Base-by-base conservation (phyloP, 306 rosid genomes). In the Ochetophila trinervis region DNA sequence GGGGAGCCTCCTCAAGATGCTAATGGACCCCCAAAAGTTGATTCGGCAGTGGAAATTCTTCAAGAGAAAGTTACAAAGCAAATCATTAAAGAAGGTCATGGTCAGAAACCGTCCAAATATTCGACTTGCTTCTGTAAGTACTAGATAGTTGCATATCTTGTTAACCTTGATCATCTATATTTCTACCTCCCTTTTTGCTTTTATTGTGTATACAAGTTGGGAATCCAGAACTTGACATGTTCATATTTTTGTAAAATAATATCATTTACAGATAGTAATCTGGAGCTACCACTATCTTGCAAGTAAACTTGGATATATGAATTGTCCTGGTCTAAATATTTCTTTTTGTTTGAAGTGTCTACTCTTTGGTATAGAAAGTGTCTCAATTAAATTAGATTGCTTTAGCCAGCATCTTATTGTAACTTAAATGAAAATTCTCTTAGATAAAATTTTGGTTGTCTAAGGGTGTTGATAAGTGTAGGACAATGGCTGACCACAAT, bases 61-160 rank as follows among this genome's bases (percentile, higher is more conserved):
- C 95, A 84, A 5, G 96, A 89, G 70, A 89, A 86, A 76, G 98
- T 93, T 57, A 74, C 83, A 5, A 89, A 93, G 69, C 97, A 89
- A 80, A 75, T 87, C 12, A 83, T 89, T 20, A 86, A 89, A 87
- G 96, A 89, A 77, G 98, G 94, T 34, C 88, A 84, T 78, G 98
- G 93, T 52, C 82, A 76, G 65, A 84, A 72, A 63, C 97, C 98
- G 40, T 75, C 97, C 62, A 93, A 89, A 70, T 93, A 89, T 77
- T 84, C 97, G 55, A 93, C 98, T 22, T 93, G 98, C 82, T 93
- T 93, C 69, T 77, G 96, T 89, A 78, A 82, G 97, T 86, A 57
- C 57, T 14, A 17, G 62, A 72, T 23, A 19, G 5, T 57, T 22
- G 34, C 63, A 49, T 22, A 11, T 52, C 18, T 20, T 65, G 27